Conservation (phyloP, 1,284 basidiomycete species). For the Ceratobasidium sp. region DNA sequence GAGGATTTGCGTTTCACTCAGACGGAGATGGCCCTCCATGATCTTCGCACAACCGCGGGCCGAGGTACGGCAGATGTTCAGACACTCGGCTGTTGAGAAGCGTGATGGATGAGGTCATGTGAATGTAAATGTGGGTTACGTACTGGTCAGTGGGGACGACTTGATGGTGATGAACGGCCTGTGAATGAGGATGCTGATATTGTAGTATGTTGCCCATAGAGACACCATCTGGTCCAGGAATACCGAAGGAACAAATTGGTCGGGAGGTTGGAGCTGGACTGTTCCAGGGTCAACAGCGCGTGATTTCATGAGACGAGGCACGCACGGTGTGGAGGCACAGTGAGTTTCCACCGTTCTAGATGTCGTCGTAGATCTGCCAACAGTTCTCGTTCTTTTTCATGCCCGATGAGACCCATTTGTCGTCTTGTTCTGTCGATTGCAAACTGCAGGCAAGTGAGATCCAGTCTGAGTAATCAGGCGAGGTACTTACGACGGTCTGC, state of each 20-base stretch:
- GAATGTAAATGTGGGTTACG: conserved; percentile 13
- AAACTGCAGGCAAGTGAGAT: conserved; percentile 10
- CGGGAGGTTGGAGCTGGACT: not conserved
- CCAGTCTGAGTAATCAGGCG: not conserved
- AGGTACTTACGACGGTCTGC: conserved; percentile 12
- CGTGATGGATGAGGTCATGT: not conserved
- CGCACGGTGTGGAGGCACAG: conserved; percentile 28
- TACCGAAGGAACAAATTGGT: not conserved
- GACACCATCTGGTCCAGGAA: conserved; percentile 24
- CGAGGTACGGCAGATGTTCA: conserved; percentile 15
- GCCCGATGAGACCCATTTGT: conserved; percentile 21
- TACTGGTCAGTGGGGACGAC: conserved; percentile 15
- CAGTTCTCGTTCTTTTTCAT: conserved; percentile 1
- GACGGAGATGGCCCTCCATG: not conserved
- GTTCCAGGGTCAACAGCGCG: not conserved
- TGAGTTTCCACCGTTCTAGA: conserved; percentile 9
- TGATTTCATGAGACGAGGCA: not conserved
- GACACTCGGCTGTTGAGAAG: conserved; percentile 1
- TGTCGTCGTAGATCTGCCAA: conserved; percentile 3
- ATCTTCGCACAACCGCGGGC: conserved; percentile 19
- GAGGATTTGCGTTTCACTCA: not conserved
- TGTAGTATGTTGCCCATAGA: conserved; percentile 17
- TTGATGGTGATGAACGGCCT: conserved; percentile 22
- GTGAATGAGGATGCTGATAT: conserved; percentile 24
- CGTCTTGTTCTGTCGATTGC: conserved; percentile 23